A percentile compares a stretch with the other conserved stretches of the same genome.
Conservation (phyloP, 176 grass and related monocot genomes). For the Panicum miliaceum region DNA sequence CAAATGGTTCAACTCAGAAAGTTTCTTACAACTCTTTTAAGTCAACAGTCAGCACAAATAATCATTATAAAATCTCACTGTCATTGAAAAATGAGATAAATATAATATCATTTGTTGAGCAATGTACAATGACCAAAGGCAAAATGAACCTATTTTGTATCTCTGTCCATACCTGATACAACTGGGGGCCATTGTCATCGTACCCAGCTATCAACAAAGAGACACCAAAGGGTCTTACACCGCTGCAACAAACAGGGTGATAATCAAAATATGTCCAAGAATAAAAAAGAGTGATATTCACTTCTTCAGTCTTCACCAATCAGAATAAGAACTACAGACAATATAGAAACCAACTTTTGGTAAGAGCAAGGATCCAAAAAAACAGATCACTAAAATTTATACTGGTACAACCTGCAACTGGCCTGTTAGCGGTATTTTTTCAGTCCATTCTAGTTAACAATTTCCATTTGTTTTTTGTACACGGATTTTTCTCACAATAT, state of each 20-base stretch:
- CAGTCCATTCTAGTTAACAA: background rate
- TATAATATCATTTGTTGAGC: background rate
- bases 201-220: slow-evolving; percentile 75
- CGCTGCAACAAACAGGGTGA: slow-evolving; percentile 40
- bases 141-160: background rate
- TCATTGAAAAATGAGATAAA: background rate
- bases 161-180: slow-evolving; percentile 60
- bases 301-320: background rate
- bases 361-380: background rate
- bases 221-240: slow-evolving; percentile 77
- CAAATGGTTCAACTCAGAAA: background rate
- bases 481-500: background rate
- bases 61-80: background rate
- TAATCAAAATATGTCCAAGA: background rate
- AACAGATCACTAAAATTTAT: background rate
- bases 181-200: slow-evolving; percentile 69
- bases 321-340: background rate
- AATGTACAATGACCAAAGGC: background rate
- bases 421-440: background rate
- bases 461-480: background rate
- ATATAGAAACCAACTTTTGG: background rate
- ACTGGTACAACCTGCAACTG: background rate
- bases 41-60: background rate
- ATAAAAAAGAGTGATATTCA: background rate
- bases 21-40: slow-evolving; percentile 6